A percentile compares a stretch with the other conserved stretches of the same genome.
Evolutionary conservation across 352 stramenopile genomes (phyloP).

Genomic region (Globisporangium mamillatum): DNA sequence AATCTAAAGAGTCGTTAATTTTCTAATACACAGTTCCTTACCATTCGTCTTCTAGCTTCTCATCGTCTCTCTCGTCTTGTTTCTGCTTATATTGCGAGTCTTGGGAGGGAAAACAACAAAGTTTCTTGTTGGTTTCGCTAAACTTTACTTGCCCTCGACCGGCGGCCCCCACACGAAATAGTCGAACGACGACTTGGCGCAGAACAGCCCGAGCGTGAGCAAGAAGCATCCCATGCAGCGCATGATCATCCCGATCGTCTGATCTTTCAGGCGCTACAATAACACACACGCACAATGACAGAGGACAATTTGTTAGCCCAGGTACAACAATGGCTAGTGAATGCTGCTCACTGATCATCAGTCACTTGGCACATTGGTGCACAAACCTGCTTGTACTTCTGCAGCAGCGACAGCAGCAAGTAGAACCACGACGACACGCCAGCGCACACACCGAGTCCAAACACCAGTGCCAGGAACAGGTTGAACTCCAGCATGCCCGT

Average conservation of each 20-base stretch:
- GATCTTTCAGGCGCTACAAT: constrained; percentile 73
- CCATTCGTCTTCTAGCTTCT: constrained; percentile 6
- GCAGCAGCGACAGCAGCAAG: constrained; percentile 75
- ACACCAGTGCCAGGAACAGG: constrained; percentile 80
- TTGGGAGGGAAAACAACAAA: background rate
- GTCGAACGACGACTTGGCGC: constrained; percentile 83
- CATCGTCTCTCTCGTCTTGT: background rate
- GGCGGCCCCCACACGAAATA: constrained; percentile 64
- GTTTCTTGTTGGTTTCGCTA: background rate
- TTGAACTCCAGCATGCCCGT: constrained; percentile 88
- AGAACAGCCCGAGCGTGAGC: constrained; percentile 71
- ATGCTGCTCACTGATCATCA: background rate
- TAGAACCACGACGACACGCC: constrained; percentile 90
- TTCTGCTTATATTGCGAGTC: constrained; percentile 8
- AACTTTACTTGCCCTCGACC: constrained; percentile 30
- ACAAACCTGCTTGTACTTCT: constrained; percentile 88
- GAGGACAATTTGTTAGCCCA: background rate
- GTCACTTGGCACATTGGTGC: background rate
- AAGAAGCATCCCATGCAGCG: constrained; percentile 81
- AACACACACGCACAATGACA: background rate
- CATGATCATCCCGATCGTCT: constrained; percentile 84
- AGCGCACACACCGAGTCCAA: constrained; percentile 76
- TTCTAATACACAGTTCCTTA: constrained; percentile 16
- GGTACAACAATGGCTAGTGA: background rate
- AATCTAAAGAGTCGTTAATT: constrained; percentile 12